Conservation (phyloP, 2,329 filamentous ascomycete genomes). For the Sphaerulina musiva region DNA sequence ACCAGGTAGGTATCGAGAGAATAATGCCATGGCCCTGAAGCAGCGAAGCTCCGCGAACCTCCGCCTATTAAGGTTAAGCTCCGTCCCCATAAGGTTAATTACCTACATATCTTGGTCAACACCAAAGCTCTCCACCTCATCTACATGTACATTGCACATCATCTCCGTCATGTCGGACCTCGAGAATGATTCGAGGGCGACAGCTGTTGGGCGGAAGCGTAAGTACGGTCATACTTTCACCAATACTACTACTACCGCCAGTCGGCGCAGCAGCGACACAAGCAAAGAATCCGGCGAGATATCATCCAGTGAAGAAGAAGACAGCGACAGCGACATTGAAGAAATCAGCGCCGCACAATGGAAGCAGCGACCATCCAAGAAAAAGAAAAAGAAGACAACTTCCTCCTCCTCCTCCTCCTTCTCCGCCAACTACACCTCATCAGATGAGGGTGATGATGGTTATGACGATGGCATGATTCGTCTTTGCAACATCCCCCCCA, state of each 20-base stretch:
- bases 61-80: no score
- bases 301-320: neutral
- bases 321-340: neutral
- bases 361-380: neutral
- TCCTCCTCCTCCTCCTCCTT: constrained; percentile 1
- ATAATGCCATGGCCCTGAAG: no score
- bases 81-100: no score
- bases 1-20: no score
- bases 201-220: constrained; percentile 3
- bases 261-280: constrained; percentile 9
- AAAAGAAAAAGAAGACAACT: neutral
- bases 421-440: neutral
- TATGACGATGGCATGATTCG: neutral
- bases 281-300: neutral
- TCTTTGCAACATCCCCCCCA: neutral
- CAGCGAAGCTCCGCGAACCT: no score
- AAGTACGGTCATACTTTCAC: neutral
- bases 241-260: neutral
- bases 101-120: no score
- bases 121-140: no score
- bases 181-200: constrained; percentile 1
- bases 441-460: neutral
- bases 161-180: constrained; percentile 1
- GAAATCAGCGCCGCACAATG: neutral
- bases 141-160: neutral